Evolutionary conservation across 2,329 filamentous ascomycete species (phyloP).

Genomic region (Alternaria sp.): DNA sequence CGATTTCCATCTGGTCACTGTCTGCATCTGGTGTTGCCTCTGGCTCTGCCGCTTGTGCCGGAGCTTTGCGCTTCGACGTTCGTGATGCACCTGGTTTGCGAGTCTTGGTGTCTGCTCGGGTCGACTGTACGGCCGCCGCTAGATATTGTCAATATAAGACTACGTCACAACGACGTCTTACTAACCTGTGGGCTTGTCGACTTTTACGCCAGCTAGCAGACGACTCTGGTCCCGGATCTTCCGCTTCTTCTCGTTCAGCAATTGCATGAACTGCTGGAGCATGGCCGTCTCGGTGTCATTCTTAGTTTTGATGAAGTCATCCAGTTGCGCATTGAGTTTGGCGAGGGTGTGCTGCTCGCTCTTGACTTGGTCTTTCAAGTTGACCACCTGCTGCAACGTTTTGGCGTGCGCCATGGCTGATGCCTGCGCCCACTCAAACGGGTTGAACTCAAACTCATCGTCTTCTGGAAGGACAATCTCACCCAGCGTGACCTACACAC

Average conservation of each 20-base stretch:
- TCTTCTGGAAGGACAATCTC: constrained; percentile 64
- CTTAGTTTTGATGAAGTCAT: constrained; percentile 71
- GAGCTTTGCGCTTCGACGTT: constrained; percentile 45
- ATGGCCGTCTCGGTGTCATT: constrained; percentile 70
- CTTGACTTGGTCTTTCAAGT: constrained; percentile 52
- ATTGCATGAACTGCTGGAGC: constrained; percentile 71
- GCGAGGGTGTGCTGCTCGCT: constrained; percentile 63
- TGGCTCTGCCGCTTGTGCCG: constrained; percentile 28
- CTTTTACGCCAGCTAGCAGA: constrained; percentile 63
- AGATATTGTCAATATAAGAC: background rate
- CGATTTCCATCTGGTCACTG: constrained; percentile 43
- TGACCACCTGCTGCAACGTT: constrained; percentile 54
- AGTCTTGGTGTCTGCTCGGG: constrained; percentile 31
- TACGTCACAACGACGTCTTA: background rate
- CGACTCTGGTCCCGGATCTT: constrained; percentile 78
- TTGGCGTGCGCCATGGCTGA: constrained; percentile 59
- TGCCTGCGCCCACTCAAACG: constrained; percentile 73
- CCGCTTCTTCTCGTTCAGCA: constrained; percentile 80
- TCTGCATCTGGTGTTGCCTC: constrained; percentile 35
- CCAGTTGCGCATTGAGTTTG: constrained; percentile 67
- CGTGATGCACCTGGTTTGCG: constrained; percentile 45
- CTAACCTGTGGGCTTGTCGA: constrained; percentile 42
- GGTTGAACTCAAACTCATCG: constrained; percentile 65
- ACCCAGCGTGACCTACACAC: constrained; percentile 64
- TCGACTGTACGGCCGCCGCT: constrained; percentile 40